Evolutionary conservation across 139 green algal species (phyloP).

Genomic region (Auxenochlorella pyrenoidosa): DNA sequence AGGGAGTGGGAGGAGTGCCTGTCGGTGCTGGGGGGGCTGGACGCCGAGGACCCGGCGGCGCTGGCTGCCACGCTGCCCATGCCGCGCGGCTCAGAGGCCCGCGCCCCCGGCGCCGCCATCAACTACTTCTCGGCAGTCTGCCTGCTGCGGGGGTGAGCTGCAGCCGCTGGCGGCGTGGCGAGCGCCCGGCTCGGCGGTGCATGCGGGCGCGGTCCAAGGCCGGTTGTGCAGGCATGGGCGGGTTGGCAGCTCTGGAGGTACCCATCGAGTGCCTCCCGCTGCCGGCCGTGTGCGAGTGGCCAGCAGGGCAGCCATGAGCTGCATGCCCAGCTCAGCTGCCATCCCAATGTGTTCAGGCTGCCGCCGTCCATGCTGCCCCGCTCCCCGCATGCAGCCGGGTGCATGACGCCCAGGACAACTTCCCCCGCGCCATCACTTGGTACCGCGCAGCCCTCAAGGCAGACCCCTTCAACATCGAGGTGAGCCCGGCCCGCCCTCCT

Average conservation of each 20-base stretch:
- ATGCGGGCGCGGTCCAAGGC: too few species aligned
- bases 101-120: not conserved
- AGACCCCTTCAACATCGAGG: constrained; percentile 94
- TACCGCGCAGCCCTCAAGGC: constrained; percentile 68
- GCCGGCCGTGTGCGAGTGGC: too few species aligned
- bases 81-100: not conserved
- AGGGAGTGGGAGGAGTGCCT: constrained; percentile 94
- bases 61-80: constrained; percentile 20
- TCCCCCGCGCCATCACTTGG: constrained; percentile 58
- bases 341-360: not conserved
- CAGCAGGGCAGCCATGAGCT: too few species aligned
- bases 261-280: too few species aligned
- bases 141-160: constrained; percentile 67
- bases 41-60: constrained; percentile 48
- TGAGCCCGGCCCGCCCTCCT: not conserved
- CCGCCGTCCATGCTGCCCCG: not conserved
- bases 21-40: constrained; percentile 67
- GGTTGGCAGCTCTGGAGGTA: too few species aligned
- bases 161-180: not conserved
- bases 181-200: too few species aligned
- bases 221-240: too few species aligned
- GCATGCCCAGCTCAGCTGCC: not conserved
- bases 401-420: constrained; percentile 90
- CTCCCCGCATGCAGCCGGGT: constrained; percentile 54
- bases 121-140: constrained; percentile 61